phyloP scores from a whole-genome alignment of 1,284 basidiomycete species.

The Cerioporus squamosus region DNA sequence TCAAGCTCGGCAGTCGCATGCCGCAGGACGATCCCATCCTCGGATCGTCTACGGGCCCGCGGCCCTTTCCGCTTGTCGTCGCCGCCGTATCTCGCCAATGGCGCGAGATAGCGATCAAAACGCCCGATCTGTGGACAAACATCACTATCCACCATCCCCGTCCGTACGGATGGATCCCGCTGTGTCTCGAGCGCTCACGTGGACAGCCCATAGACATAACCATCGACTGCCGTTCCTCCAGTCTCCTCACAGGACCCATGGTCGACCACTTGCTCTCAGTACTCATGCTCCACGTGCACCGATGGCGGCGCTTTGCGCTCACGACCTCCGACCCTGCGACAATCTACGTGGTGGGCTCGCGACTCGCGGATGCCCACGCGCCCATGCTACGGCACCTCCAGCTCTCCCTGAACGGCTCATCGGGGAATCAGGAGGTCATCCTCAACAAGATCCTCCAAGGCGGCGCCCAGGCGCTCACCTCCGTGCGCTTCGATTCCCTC shows the following conservation, averaged over 20 bases:
- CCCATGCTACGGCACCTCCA: conserved; percentile 28
- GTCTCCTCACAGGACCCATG: conserved; percentile 14
- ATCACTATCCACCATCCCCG: conserved; percentile 27
- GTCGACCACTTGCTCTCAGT: conserved; percentile 22
- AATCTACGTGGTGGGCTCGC: conserved; percentile 22
- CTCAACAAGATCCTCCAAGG: conserved; percentile 26
- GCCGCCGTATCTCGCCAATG: conserved; percentile 33
- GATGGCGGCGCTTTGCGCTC: conserved; percentile 29
- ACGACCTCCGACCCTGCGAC: conserved; percentile 28
- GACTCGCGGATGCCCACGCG: conserved; percentile 22
- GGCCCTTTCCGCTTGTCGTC: conserved; percentile 30
- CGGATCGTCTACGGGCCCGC: conserved; percentile 9
- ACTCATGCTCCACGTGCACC: conserved; percentile 22
- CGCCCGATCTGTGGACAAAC: conserved; percentile 33
- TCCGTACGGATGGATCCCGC: conserved; percentile 25
- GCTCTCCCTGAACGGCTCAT: conserved; percentile 28
- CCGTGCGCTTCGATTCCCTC: conserved; percentile 32
- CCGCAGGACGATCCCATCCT: conserved; percentile 23
- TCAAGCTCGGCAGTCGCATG: conserved; percentile 23
- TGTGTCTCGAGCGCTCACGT: conserved; percentile 27
- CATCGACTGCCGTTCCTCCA: conserved; percentile 27
- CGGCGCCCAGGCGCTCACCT: conserved; percentile 27
- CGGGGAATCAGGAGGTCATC: conserved; percentile 29
- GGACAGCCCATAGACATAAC: conserved; percentile 28
- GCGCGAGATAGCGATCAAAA: conserved; percentile 31